A percentile compares a stretch with the other conserved stretches of the same genome.
These are phyloP conservation scores for Colletotrichum cuscutae DNA, from an alignment of 2,329 filamentous ascomycete genomes.

Conservation along the genomic window DNA sequence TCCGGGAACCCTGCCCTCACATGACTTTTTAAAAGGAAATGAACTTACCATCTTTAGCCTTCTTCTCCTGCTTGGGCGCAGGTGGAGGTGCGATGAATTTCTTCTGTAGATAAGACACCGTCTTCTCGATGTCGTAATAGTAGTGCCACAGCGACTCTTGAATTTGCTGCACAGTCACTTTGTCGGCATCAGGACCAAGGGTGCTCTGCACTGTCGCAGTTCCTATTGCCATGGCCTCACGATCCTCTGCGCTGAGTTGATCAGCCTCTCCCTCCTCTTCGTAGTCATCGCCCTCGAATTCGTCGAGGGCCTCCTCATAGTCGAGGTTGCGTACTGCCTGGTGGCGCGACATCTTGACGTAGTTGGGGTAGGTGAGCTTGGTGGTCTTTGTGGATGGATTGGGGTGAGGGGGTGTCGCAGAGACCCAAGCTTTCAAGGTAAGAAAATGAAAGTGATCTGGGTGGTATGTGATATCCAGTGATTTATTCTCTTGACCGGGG, in stretches of 20 bases:
- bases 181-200: conserved; percentile 69
- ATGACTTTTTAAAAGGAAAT: conserved; percentile 14
- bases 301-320: conserved; percentile 54
- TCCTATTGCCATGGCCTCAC: conserved; percentile 67
- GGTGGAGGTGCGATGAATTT: conserved; percentile 60
- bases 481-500: background rate
- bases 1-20: conserved; percentile 11
- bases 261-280: conserved; percentile 59
- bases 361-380: background rate
- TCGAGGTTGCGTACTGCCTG: conserved; percentile 59
- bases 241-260: conserved; percentile 60
- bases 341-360: conserved; percentile 56
- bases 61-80: conserved; percentile 54
- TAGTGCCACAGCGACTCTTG: conserved; percentile 95
- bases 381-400: background rate
- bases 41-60: conserved; percentile 54
- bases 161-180: conserved; percentile 73
- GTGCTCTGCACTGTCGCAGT: conserved; percentile 73
- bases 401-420: background rate
- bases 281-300: conserved; percentile 58
- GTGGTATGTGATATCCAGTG: background rate
- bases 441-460: background rate
- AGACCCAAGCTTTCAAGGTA: background rate
- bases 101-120: conserved; percentile 82
- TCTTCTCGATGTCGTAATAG: conserved; percentile 91